phyloP scores from a whole-genome alignment of 164 flowering plant genomes.

The Macadamia integrifolia region DNA sequence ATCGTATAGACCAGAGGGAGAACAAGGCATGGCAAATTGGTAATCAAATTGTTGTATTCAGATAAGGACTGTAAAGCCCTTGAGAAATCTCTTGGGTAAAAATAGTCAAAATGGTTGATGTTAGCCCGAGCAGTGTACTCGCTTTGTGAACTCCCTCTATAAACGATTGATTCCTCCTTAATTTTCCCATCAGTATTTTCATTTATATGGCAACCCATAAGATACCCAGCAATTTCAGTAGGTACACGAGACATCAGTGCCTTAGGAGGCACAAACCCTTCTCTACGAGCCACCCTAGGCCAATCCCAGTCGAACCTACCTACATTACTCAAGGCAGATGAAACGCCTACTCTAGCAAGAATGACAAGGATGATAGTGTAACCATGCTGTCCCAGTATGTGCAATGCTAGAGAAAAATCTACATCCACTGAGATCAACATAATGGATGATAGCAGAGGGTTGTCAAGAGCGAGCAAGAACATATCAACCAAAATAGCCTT shows the following conservation, averaged over 20 bases:
- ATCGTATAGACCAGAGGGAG: slow-evolving; percentile 44
- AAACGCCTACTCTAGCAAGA: slow-evolving; percentile 73
- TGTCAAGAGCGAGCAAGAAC: slow-evolving; percentile 93
- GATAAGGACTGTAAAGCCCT: slow-evolving; percentile 47
- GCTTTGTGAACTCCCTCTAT: slow-evolving; percentile 48
- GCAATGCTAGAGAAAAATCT: slow-evolving; percentile 95
- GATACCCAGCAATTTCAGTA: slow-evolving; percentile 34
- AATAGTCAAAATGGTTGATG: slow-evolving; percentile 24
- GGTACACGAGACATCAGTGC: slow-evolving; percentile 31
- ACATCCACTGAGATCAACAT: slow-evolving; percentile 93
- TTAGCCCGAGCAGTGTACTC: slow-evolving; percentile 18
- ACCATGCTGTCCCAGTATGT: slow-evolving; percentile 93
- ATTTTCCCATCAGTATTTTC: slow-evolving; percentile 41
- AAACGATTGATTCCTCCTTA: slow-evolving; percentile 81
- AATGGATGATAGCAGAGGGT: slow-evolving; percentile 87
- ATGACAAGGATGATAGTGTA: slow-evolving; percentile 85
- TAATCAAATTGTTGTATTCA: slow-evolving; percentile 34
- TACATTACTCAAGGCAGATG: slow-evolving; percentile 85
- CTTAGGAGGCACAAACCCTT: slow-evolving; percentile 74
- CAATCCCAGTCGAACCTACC: slow-evolving; percentile 96
- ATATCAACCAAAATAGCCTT: slow-evolving; percentile 94
- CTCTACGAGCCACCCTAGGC: slow-evolving; percentile 92
- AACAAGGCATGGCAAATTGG: slow-evolving; percentile 21
- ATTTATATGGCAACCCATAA: slow-evolving; percentile 37
- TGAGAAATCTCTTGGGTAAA: slow-evolving; percentile 40